Conservation (phyloP, 306 rosid genomes). For the Pachyrhizus erosus region DNA sequence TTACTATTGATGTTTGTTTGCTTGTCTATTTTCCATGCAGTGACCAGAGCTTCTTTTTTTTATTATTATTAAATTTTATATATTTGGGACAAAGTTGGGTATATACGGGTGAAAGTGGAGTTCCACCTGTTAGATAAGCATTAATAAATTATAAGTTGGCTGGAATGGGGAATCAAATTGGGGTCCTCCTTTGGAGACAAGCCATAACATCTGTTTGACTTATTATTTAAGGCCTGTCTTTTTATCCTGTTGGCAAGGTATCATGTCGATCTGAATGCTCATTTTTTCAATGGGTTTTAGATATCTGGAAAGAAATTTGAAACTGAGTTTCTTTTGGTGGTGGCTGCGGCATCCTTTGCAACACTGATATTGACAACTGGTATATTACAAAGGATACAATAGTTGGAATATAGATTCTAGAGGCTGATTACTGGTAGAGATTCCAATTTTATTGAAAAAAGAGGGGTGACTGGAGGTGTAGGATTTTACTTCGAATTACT, state of each 20-base stretch:
- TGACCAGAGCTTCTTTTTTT: neutral
- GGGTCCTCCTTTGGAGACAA: constrained; percentile 11
- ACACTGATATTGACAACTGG: neutral
- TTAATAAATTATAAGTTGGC: neutral
- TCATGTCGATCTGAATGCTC: neutral
- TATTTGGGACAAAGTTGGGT: neutral
- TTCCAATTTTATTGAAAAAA: neutral
- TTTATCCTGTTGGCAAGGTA: neutral
- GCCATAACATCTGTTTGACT: neutral
- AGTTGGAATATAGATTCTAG: neutral
- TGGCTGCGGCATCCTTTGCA: constrained; percentile 6
- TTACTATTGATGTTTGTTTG: constrained; percentile 26
- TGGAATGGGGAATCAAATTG: constrained; percentile 15
- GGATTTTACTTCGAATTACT: neutral
- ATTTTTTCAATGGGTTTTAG: neutral
- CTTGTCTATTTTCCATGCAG: constrained; percentile 18
- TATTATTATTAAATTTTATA: neutral
- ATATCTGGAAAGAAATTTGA: constrained; percentile 27
- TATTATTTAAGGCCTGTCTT: constrained; percentile 8
- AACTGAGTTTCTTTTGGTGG: constrained; percentile 29
- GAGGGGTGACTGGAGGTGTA: neutral
- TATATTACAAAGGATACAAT: constrained; percentile 1
- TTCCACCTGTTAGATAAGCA: neutral
- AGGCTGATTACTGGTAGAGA: constrained; percentile 15
- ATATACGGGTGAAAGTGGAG: constrained; percentile 9